A percentile compares a stretch with the other conserved stretches of the same genome.
Conservation (phyloP, 2,329 filamentous ascomycete species). For the Paecilomyces formosus region DNA sequence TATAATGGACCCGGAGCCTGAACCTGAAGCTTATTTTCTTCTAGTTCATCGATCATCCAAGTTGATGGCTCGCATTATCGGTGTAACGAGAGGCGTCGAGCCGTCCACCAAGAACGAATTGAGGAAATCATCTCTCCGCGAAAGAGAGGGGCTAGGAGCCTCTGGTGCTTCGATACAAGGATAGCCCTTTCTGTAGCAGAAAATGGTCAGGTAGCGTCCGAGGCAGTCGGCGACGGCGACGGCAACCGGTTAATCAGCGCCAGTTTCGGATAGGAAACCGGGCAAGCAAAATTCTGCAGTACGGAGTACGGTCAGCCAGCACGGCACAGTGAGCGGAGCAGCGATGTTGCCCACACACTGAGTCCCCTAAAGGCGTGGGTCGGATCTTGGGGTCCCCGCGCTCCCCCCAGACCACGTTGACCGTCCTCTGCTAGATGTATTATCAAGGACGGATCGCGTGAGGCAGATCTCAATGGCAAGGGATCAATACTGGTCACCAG, state of each 20-base stretch:
- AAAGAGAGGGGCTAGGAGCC: neutral
- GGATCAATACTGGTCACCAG: neutral
- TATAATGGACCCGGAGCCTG: neutral
- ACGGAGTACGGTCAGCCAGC: neutral
- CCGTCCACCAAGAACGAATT: neutral
- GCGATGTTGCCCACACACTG: neutral
- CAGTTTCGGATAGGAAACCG: neutral
- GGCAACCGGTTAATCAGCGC: neutral
- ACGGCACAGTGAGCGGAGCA: neutral
- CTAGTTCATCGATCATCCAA: neutral
- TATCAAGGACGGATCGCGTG: neutral
- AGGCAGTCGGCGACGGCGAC: neutral
- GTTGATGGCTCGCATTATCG: neutral
- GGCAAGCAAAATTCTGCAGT: neutral
- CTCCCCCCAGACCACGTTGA: neutral
- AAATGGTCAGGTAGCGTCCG: neutral
- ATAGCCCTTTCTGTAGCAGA: neutral
- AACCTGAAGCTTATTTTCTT: neutral
- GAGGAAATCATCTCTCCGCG: neutral
- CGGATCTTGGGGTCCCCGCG: neutral
- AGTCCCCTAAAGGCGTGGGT: neutral
- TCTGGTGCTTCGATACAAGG: neutral
- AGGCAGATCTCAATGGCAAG: neutral
- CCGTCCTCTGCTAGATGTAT: neutral
- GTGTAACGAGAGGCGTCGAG: neutral